Percentiles rank a stretch among this genome's conserved stretches.
phyloP scores from a whole-genome alignment of 345 rosid genomes.

The Boechera divaricarpa region DNA sequence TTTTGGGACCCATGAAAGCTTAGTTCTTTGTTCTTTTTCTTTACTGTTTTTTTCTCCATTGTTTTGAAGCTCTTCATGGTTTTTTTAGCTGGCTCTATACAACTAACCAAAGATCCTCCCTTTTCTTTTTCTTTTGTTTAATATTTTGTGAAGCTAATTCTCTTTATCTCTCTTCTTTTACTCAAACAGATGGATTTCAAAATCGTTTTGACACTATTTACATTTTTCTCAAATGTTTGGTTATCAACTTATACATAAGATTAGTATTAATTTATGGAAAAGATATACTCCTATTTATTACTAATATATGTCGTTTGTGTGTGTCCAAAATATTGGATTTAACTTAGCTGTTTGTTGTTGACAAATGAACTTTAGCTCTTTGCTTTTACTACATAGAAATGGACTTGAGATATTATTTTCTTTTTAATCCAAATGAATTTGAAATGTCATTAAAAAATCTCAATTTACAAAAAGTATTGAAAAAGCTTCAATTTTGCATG shows the following conservation, averaged over 20 bases:
- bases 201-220: neutral
- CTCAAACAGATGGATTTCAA: slow-evolving; percentile 21
- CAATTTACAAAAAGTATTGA: no score
- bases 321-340: neutral
- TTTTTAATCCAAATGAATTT: neutral
- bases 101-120: slow-evolving; percentile 39
- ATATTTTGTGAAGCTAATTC: neutral
- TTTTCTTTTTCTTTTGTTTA: slow-evolving; percentile 5
- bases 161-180: slow-evolving; percentile 18
- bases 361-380: slow-evolving; percentile 1
- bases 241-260: neutral
- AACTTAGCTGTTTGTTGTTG: slow-evolving; percentile 21
- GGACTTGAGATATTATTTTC: neutral
- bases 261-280: neutral
- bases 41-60: slow-evolving; percentile 21
- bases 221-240: neutral
- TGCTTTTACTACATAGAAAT: neutral
- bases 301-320: neutral
- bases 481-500: no score
- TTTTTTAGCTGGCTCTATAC: slow-evolving; percentile 19
- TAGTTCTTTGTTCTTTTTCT: slow-evolving; percentile 24
- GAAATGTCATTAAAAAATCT: no score
- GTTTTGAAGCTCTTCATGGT: neutral
- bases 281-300: neutral
- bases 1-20: slow-evolving; percentile 40